Conservation (phyloP, 2,329 filamentous ascomycete species). For the Alternaria triticina region DNA sequence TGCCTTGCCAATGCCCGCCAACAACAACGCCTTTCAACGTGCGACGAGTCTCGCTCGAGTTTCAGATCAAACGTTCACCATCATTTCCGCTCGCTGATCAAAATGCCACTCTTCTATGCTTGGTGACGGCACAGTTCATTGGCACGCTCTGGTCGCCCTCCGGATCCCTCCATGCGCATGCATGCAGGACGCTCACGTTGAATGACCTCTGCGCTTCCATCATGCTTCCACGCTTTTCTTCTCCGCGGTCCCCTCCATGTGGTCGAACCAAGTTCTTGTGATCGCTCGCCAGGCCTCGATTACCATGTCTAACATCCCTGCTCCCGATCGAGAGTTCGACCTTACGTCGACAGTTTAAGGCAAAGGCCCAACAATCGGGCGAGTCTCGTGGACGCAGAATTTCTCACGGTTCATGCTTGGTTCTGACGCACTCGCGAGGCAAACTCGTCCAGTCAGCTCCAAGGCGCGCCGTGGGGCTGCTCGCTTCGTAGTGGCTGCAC, state of each 20-base stretch:
- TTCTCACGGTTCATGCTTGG: slow-evolving; percentile 8
- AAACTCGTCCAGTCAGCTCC: slow-evolving; percentile 2
- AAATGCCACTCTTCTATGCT: background rate
- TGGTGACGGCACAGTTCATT: background rate
- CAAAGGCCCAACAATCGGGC: background rate
- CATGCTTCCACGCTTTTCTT: background rate
- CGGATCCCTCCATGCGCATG: background rate
- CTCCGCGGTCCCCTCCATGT: background rate
- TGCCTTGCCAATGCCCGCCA: background rate
- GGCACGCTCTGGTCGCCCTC: background rate
- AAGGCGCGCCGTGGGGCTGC: background rate
- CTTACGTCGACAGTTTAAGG: background rate
- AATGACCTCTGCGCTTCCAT: background rate
- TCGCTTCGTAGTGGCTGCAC: slow-evolving; percentile 1
- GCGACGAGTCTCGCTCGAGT: background rate
- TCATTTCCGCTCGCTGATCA: background rate
- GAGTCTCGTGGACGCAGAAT: slow-evolving; percentile 6
- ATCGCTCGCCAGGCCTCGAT: background rate
- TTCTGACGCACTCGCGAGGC: background rate
- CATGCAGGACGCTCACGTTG: background rate
- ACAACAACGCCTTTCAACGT: background rate
- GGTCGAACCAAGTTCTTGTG: background rate
- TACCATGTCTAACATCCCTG: background rate
- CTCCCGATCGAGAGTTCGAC: slow-evolving; percentile 1
- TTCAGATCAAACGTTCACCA: background rate